Evolutionary conservation across 192 early-diverging fungal genomes (phyloP).

Genomic region (Coemansia sp.): DNA sequence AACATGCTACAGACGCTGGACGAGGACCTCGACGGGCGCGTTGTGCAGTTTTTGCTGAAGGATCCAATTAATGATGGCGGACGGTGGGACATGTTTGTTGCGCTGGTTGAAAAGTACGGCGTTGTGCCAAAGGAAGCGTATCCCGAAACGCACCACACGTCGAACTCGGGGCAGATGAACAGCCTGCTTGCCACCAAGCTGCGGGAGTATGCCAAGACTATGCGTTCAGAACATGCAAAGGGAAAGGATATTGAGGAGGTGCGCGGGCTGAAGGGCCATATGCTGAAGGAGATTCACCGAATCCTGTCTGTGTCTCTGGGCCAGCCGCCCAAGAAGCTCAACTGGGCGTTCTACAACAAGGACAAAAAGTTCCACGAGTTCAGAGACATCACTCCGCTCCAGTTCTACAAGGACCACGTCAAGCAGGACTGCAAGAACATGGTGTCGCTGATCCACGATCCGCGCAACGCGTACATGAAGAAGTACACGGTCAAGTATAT

Average conservation of each 20-base stretch:
- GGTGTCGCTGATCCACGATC: constrained; percentile 71
- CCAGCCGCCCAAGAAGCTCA: constrained; percentile 65
- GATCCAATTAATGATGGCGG: constrained; percentile 72
- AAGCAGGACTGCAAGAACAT: constrained; percentile 59
- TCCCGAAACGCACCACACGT: constrained; percentile 67
- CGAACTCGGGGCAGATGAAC: constrained; percentile 61
- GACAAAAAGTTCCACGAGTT: constrained; percentile 64
- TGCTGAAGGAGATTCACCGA: constrained; percentile 67
- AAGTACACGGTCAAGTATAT: constrained; percentile 73
- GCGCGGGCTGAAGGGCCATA: constrained; percentile 57
- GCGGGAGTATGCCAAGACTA: constrained; percentile 64
- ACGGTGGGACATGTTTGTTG: constrained; percentile 79
- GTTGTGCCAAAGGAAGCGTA: constrained; percentile 68
- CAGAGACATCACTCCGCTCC: constrained; percentile 58
- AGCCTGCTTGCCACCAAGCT: constrained; percentile 62
- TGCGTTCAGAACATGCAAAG: constrained; percentile 56
- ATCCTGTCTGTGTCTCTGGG: constrained; percentile 71
- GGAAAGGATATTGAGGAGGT: constrained; percentile 49
- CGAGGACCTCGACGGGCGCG: constrained; percentile 62
- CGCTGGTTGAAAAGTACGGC: constrained; percentile 73
- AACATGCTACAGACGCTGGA: constrained; percentile 67
- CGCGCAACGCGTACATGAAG: constrained; percentile 62
- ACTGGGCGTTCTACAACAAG: constrained; percentile 71
- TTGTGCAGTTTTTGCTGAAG: constrained; percentile 68
- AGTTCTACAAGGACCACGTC: constrained; percentile 63